A percentile compares a stretch with the other conserved stretches of the same genome.
Conservation (phyloP, 768 basidiomycete genomes). For the Xanthoconium purpureum region DNA sequence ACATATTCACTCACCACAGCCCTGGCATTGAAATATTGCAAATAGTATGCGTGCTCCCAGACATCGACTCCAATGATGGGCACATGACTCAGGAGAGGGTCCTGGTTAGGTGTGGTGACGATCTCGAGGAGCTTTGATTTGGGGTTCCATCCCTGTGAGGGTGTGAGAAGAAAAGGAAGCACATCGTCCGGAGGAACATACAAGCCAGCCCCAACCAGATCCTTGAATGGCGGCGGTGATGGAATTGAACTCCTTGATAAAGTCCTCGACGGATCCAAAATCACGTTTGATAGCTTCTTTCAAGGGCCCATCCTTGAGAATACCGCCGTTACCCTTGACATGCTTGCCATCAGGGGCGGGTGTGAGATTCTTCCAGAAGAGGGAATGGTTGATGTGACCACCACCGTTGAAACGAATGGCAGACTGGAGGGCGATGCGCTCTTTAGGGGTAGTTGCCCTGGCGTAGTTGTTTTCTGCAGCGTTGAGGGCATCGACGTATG, state of each 20-base stretch:
- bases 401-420: conserved; percentile 27
- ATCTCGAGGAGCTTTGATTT: conserved; percentile 74
- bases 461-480: conserved; percentile 74
- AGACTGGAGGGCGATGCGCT: conserved; percentile 28
- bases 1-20: conserved; percentile 60
- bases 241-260: conserved; percentile 84
- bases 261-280: conserved; percentile 69
- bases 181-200: conserved; percentile 37
- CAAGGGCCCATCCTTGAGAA: conserved; percentile 61
- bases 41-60: conserved; percentile 97
- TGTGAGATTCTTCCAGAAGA: conserved; percentile 96
- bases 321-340: conserved; percentile 61
- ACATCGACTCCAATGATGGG: conserved; percentile 92
- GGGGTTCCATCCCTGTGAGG: conserved; percentile 66
- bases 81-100: conserved; percentile 73
- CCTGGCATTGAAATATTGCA: conserved; percentile 97
- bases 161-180: background rate
- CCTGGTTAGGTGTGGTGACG: conserved; percentile 92
- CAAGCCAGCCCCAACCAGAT: conserved; percentile 96
- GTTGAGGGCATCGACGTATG: conserved; percentile 78
- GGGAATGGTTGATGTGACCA: conserved; percentile 88
- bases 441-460: conserved; percentile 63
- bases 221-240: conserved; percentile 86
- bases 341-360: conserved; percentile 47
- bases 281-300: conserved; percentile 60